Evolutionary conservation across 1,284 basidiomycete genomes (phyloP).

Genomic region (Veloboletus limbatus): DNA sequence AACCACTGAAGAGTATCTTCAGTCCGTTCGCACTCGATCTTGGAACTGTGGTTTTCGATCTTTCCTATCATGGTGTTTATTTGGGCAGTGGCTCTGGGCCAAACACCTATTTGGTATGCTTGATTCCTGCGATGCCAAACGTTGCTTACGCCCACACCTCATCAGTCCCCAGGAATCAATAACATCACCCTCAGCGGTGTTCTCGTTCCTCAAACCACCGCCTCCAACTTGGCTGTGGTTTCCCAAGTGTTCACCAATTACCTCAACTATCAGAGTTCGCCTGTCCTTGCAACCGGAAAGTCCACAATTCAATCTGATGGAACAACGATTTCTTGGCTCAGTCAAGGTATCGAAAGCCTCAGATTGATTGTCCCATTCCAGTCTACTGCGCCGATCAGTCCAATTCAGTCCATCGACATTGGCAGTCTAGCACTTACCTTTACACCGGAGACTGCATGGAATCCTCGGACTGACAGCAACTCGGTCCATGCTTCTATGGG

Average conservation of each 20-base stretch:
- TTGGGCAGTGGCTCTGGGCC: conserved; percentile 58
- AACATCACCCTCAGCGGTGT: conserved; percentile 61
- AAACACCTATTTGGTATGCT: conserved; percentile 49
- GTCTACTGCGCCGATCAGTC: conserved; percentile 52
- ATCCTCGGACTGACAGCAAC: conserved; percentile 55
- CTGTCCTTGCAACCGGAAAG: conserved; percentile 58
- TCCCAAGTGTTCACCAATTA: conserved; percentile 73
- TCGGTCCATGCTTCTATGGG: conserved; percentile 58
- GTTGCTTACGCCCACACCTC: conserved; percentile 1
- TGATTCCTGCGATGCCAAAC: neutral
- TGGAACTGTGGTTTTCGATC: conserved; percentile 65
- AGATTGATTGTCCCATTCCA: conserved; percentile 62
- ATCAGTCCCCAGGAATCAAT: conserved; percentile 54
- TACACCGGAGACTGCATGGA: conserved; percentile 54
- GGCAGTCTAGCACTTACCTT: conserved; percentile 63
- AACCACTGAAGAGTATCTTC: conserved; percentile 2
- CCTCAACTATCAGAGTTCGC: conserved; percentile 62
- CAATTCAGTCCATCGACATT: conserved; percentile 68
- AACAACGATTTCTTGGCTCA: conserved; percentile 65
- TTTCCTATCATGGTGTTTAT: conserved; percentile 58
- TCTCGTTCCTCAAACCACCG: conserved; percentile 53
- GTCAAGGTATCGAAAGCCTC: conserved; percentile 57
- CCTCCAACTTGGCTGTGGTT: conserved; percentile 49
- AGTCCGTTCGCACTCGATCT: conserved; percentile 71
- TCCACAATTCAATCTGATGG: conserved; percentile 58